A percentile compares a stretch with the other conserved stretches of the same genome.
Evolutionary conservation across 805 yeast species (phyloP).

Genomic region (Cephaloascus albidus): DNA sequence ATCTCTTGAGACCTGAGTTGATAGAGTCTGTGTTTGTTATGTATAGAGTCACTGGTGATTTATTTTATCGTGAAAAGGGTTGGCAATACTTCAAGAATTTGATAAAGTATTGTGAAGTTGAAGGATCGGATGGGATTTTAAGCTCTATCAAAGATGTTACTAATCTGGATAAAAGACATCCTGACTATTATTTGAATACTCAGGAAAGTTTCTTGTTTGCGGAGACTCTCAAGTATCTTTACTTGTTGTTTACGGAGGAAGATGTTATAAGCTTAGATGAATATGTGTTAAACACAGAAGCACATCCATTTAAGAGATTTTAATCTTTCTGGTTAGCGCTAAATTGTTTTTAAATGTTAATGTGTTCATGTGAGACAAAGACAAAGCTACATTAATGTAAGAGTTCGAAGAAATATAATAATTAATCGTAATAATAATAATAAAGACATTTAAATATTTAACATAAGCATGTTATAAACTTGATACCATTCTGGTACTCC

Average conservation of each 20-base stretch:
- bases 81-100: constrained; percentile 34
- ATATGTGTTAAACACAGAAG: constrained; percentile 52
- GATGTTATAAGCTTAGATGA: constrained; percentile 37
- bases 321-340: too few relatives aligned
- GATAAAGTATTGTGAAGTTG: constrained; percentile 15
- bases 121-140: background rate
- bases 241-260: constrained; percentile 35
- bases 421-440: too few relatives aligned
- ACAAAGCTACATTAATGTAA: too few relatives aligned
- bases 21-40: constrained; percentile 51
- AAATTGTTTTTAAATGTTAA: too few relatives aligned
- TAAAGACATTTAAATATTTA: too few relatives aligned
- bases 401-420: too few relatives aligned
- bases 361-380: too few relatives aligned
- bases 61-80: constrained; percentile 47
- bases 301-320: constrained; percentile 40
- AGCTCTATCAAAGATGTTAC: constrained; percentile 15
- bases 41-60: constrained; percentile 53
- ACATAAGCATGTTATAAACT: too few relatives aligned
- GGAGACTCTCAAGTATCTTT: constrained; percentile 50
- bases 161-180: constrained; percentile 10
- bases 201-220: constrained; percentile 48
- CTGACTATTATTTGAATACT: constrained; percentile 15
- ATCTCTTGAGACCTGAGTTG: constrained; percentile 49
- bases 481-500: too few relatives aligned